Conservation (phyloP, 805 yeast species). For the Starmerella gropengiesseri region DNA sequence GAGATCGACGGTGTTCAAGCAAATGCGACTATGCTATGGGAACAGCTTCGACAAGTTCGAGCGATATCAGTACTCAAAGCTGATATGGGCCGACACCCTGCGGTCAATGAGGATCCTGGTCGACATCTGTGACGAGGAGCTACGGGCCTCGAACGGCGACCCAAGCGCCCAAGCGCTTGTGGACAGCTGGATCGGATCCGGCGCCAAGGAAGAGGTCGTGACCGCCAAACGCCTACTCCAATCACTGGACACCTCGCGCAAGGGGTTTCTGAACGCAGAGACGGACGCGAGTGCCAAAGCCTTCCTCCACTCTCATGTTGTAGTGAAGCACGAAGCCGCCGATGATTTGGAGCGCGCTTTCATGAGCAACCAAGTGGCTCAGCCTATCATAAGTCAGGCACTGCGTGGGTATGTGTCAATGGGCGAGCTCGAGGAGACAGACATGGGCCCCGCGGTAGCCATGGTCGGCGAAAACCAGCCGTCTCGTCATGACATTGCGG, state of each 20-base stretch:
- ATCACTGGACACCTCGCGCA: slow-evolving; percentile 17
- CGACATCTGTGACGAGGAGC: slow-evolving; percentile 27
- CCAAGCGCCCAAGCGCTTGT: slow-evolving; percentile 3
- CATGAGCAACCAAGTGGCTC: slow-evolving; percentile 42
- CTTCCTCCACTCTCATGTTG: slow-evolving; percentile 31
- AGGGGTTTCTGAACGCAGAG: slow-evolving; percentile 32
- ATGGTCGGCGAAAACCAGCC: not conserved
- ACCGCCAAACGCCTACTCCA: slow-evolving; percentile 12
- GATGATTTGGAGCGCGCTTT: not conserved
- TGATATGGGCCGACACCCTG: slow-evolving; percentile 87
- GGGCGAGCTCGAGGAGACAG: slow-evolving; percentile 10
- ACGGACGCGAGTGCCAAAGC: slow-evolving; percentile 49
- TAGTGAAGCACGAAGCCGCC: not conserved
- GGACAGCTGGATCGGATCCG: slow-evolving; percentile 11
- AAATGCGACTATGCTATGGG: slow-evolving; percentile 73
- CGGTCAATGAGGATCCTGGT: slow-evolving; percentile 72
- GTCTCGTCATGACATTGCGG: slow-evolving; percentile 40
- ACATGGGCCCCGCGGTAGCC: not conserved
- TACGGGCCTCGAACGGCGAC: not conserved
- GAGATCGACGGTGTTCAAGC: slow-evolving; percentile 78
- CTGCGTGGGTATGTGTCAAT: slow-evolving; percentile 4
- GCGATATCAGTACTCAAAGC: slow-evolving; percentile 65
- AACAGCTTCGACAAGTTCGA: slow-evolving; percentile 76
- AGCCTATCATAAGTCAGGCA: slow-evolving; percentile 12
- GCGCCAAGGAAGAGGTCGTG: not conserved